Evolutionary conservation across 2,329 filamentous ascomycete species (phyloP), one percentile per base, ranked within the genome.

Genomic region (Arthrobotrys conoides): DNA sequence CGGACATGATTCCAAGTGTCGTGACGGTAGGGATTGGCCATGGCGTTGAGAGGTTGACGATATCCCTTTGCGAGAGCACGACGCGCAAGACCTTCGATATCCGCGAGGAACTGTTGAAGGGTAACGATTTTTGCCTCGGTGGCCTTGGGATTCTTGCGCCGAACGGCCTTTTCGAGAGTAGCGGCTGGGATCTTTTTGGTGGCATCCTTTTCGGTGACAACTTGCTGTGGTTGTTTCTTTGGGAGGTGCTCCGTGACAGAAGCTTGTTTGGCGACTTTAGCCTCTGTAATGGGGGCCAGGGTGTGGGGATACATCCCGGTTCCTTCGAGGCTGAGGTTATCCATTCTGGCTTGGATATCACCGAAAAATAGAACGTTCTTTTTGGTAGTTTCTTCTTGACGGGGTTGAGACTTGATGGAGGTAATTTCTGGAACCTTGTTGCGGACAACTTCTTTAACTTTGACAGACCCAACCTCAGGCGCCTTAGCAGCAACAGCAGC

Each of bases 1-100:
- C 2, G 18, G 1, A 5, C 30, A 5, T 51, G 30, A 5, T 27
- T 12, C 73, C 73, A 77, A 12, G 3, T 5, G 22, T 76, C 72
- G 0, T 12, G 30, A 5, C 46, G 27, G 2, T 61, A 5, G 3
- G 38, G 41, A 27, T 66, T 49, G 38, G 66, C 38, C 16, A 67
- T 59, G 36, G 66, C 71, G 33, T 77, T 77, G 49, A 77, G 22
- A 12, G 73, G 73, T 36, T 77, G 73, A 6, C 73, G 73, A 18
- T 41, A 71, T 18, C 73, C 73, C 46, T 65, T 53, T 6, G 33
- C 66, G 0, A 77, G 20, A 68, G 73, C 73, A 30, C 53, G 48
- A 12, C 38, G 20, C 0, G 73, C 67, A 12, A 77, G 67, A 27
- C 64, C 59, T 8, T 51, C 59, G n/a, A 71, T 44, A 1, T 22